Base-by-base conservation (phyloP, 2,329 filamentous ascomycete genomes). In the Rhexocercosporidium sp. region DNA sequence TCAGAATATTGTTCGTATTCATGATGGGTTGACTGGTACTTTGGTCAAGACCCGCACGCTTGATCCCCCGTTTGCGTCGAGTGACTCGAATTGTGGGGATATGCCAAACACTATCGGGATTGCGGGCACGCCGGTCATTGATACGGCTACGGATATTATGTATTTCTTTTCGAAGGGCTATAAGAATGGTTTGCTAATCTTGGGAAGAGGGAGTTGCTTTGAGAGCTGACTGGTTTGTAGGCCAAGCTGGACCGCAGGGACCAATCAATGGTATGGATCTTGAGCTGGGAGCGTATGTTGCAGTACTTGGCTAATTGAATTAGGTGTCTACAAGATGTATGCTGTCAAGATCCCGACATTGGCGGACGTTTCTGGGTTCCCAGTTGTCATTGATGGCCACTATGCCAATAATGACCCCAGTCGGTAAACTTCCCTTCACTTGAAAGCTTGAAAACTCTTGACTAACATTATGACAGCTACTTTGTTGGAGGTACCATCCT, bases 1-100 rank as follows among this genome's bases (percentile, higher is more conserved):
- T 0, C 84, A 86, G 73, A 88, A 88, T 75, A 86, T 85, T 54
- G 76, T 87, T 14, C 86, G 86, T 74, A 86, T 85, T 62, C 75
- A 88, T 39, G 79, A 88, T 71, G 84, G 84, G 0, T 82, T 83
- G 72, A 86, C 84, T 0, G 85, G 85, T n/a, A 79, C 77, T 3
- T 82, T 87, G 22, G 69, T 87, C 20, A 75, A 76, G 1, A 79
- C 77, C 1, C 77, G 84, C 14, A 85, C 82, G 31, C 77, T 88
- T 0, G 80, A 81, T 64, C 81, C 83, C 44, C 83, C 83, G 8
- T 85, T 85, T 69, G 70, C 65, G 31, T 65, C 66, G 4, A 39
- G 25, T 27, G 66, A 70, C 54, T 51, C 69, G 0, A 31, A 22
- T 34, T 66, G 63, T 63, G 64, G 64, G 20, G 71, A 73, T 49